These are phyloP conservation scores for Xylogone sp. DNA, from an alignment of 2,329 filamentous ascomycete genomes.

Conservation along the genomic window DNA sequence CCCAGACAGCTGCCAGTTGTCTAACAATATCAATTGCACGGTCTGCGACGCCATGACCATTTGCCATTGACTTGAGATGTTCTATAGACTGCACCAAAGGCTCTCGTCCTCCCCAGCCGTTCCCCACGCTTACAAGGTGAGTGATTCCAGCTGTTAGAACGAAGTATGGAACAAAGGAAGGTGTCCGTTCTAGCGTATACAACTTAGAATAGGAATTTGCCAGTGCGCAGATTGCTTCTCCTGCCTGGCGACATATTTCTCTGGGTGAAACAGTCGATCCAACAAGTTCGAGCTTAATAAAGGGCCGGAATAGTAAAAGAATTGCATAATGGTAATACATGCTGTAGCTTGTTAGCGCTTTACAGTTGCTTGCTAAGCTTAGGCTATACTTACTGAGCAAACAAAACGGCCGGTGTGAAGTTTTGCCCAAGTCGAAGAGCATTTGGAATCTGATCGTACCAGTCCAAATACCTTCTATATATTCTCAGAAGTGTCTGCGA, in stretches of 20 bases:
- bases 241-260: constrained; percentile 22
- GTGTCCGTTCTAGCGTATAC: constrained; percentile 16
- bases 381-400: constrained; percentile 58
- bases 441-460: constrained; percentile 64
- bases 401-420: constrained; percentile 66
- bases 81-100: constrained; percentile 50
- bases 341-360: constrained; percentile 30
- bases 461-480: constrained; percentile 65
- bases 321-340: constrained; percentile 68
- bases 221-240: constrained; percentile 25
- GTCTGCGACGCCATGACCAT: constrained; percentile 27
- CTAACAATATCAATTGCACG: constrained; percentile 42
- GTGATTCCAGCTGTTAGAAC: constrained; percentile 17
- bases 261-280: constrained; percentile 14
- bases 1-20: constrained; percentile 56
- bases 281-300: constrained; percentile 30
- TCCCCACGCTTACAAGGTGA: constrained; percentile 12
- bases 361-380: not conserved
- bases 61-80: constrained; percentile 57
- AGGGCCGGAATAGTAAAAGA: constrained; percentile 64
- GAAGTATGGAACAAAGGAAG: constrained; percentile 19
- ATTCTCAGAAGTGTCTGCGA: constrained; percentile 58
- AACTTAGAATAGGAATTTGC: constrained; percentile 13
- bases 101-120: constrained; percentile 23
- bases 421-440: constrained; percentile 60